Evolutionary conservation across 1,284 basidiomycete species (phyloP).

Genomic region (Mycosarcoma maydis): DNA sequence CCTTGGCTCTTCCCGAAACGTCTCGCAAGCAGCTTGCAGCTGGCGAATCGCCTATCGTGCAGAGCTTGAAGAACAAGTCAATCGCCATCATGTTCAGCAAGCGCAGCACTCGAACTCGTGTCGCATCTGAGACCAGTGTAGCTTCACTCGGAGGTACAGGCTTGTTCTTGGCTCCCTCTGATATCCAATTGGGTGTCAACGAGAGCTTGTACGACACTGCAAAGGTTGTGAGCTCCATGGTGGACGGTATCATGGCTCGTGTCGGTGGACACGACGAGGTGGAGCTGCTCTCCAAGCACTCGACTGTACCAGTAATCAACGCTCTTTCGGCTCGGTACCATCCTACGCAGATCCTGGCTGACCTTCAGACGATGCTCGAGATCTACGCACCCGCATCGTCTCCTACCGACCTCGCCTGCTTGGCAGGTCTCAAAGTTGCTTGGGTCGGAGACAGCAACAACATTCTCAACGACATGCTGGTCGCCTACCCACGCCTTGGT

Average conservation of each 20-base stretch:
- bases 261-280: constrained; percentile 92
- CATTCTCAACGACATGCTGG: constrained; percentile 96
- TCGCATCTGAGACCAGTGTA: constrained; percentile 80
- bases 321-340: constrained; percentile 95
- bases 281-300: constrained; percentile 86
- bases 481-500: constrained; percentile 89
- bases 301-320: constrained; percentile 91
- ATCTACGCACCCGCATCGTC: constrained; percentile 69
- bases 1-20: constrained; percentile 21
- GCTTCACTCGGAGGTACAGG: constrained; percentile 75
- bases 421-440: constrained; percentile 70
- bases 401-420: constrained; percentile 66
- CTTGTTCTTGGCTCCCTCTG: constrained; percentile 87
- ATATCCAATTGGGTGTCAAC: constrained; percentile 97
- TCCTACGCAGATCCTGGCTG: constrained; percentile 93
- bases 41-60: constrained; percentile 42
- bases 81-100: constrained; percentile 92
- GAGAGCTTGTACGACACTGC: constrained; percentile 86
- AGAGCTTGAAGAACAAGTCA: constrained; percentile 80
- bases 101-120: constrained; percentile 88
- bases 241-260: constrained; percentile 94
- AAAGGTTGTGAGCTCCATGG: constrained; percentile 86
- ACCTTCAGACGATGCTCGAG: constrained; percentile 89
- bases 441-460: constrained; percentile 97
- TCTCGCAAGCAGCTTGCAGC: constrained; percentile 38